These are phyloP conservation scores for Moesziomyces parantarcticus DNA, from an alignment of 1,284 basidiomycete species.

Conservation along the genomic window DNA sequence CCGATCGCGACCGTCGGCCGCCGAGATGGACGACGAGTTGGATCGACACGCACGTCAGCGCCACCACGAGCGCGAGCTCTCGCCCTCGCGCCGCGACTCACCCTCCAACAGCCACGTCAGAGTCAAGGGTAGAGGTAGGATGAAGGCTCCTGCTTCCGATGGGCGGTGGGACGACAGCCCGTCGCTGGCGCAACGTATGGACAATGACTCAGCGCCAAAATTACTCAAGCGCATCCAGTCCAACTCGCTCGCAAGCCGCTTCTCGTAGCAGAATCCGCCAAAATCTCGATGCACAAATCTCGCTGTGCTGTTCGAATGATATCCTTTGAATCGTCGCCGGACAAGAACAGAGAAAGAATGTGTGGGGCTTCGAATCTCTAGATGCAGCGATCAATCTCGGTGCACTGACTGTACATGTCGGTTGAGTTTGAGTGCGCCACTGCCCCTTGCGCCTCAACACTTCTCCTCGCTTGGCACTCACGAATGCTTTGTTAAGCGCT, in stretches of 20 bases:
- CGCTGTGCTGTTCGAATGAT: too few species aligned
- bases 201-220: neutral
- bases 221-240: slow-evolving; percentile 13
- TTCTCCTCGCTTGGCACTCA: too few species aligned
- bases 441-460: too few species aligned
- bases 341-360: too few species aligned
- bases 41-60: slow-evolving; percentile 18
- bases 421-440: too few species aligned
- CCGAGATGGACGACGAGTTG: slow-evolving; percentile 45
- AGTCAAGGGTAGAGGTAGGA: slow-evolving; percentile 40
- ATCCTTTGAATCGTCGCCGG: too few species aligned
- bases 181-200: neutral
- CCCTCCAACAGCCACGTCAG: slow-evolving; percentile 12
- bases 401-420: too few species aligned
- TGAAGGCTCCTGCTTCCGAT: slow-evolving; percentile 45
- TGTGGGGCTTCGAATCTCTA: too few species aligned
- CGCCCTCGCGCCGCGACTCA: slow-evolving; percentile 21
- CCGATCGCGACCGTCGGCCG: slow-evolving; percentile 13
- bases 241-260: slow-evolving; percentile 23
- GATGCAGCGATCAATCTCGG: too few species aligned
- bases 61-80: slow-evolving; percentile 36
- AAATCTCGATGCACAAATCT: neutral
- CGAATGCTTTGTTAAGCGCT: too few species aligned
- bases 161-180: slow-evolving; percentile 10
- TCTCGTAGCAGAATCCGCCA: slow-evolving; percentile 11